phyloP scores from a whole-genome alignment of 331 rosid species.

The Erythrophleum ivorense region DNA sequence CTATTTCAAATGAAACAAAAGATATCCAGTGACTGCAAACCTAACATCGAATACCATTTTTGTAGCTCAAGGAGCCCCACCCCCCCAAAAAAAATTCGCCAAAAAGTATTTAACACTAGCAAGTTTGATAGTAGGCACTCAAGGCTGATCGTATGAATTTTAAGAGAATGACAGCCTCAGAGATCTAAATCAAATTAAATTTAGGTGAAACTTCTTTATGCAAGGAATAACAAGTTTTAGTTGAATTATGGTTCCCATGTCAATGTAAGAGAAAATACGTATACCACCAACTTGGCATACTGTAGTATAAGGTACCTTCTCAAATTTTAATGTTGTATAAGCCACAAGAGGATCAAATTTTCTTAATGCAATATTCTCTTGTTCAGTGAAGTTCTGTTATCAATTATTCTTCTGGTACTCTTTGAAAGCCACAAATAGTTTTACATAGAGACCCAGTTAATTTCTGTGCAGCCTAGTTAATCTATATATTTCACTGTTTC shows the following conservation, averaged over 20 bases:
- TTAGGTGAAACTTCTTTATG: background rate
- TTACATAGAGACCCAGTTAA: background rate
- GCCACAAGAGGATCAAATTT: background rate
- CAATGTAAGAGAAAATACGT: conserved; percentile 22
- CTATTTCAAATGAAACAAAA: background rate
- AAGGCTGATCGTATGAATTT: conserved; percentile 21
- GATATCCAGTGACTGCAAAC: background rate
- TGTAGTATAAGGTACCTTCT: too few relatives aligned
- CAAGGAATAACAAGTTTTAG: background rate
- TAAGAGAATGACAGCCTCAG: background rate
- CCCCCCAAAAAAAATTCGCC: too few relatives aligned
- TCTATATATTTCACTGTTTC: background rate
- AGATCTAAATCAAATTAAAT: background rate
- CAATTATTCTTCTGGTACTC: conserved; percentile 18
- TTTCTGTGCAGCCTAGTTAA: background rate
- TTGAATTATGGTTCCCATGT: conserved; percentile 18
- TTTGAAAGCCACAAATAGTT: conserved; percentile 11
- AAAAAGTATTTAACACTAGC: background rate
- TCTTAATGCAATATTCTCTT: background rate
- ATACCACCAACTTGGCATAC: background rate
- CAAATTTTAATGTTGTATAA: background rate
- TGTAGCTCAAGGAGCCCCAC: background rate
- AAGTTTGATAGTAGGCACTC: conserved; percentile 15
- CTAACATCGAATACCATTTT: background rate
- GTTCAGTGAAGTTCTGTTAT: background rate